These are phyloP conservation scores for Coemansia sp. DNA, from an alignment of 192 early-diverging fungal species.

Conservation along the genomic window DNA sequence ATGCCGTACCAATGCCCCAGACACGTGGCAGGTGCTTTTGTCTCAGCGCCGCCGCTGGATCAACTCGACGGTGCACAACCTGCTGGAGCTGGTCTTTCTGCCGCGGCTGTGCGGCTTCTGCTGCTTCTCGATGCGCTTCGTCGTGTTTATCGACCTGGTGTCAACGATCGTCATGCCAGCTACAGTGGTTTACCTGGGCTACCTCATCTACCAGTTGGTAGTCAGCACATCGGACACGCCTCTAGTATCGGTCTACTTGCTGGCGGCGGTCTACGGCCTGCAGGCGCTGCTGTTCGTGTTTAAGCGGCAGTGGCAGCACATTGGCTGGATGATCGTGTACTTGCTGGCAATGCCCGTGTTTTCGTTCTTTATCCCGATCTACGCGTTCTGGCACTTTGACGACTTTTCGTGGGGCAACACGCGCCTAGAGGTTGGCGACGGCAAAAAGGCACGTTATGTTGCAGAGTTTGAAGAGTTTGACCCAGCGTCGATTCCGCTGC, in stretches of 20 bases:
- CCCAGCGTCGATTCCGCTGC: slow-evolving; percentile 73
- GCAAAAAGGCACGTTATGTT: slow-evolving; percentile 66
- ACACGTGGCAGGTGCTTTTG: slow-evolving; percentile 92
- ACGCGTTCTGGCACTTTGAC: slow-evolving; percentile 99
- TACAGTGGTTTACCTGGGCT: slow-evolving; percentile 87
- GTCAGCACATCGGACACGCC: slow-evolving; percentile 67
- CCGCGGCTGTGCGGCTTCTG: slow-evolving; percentile 97
- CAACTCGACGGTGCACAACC: slow-evolving; percentile 99
- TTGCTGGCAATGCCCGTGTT: slow-evolving; percentile 94
- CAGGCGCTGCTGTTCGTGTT: slow-evolving; percentile 91
- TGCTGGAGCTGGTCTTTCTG: slow-evolving; percentile 92
- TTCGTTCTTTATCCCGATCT: slow-evolving; percentile 85
- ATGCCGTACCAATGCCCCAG: slow-evolving; percentile 96
- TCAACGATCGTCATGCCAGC: slow-evolving; percentile 96
- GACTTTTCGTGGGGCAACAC: slow-evolving; percentile 99
- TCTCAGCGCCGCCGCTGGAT: slow-evolving; percentile 99
- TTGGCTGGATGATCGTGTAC: slow-evolving; percentile 98
- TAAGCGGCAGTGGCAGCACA: slow-evolving; percentile 91
- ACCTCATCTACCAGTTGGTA: slow-evolving; percentile 76
- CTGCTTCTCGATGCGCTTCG: slow-evolving; percentile 98
- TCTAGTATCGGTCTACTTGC: slow-evolving; percentile 81
- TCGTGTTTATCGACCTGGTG: slow-evolving; percentile 95
- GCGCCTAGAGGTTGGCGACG: slow-evolving; percentile 86
- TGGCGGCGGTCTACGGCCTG: slow-evolving; percentile 89
- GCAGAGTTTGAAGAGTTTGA: slow-evolving; percentile 79